Conservation (phyloP, 2,329 filamentous ascomycete genomes). For the Diaporthe velutina region DNA sequence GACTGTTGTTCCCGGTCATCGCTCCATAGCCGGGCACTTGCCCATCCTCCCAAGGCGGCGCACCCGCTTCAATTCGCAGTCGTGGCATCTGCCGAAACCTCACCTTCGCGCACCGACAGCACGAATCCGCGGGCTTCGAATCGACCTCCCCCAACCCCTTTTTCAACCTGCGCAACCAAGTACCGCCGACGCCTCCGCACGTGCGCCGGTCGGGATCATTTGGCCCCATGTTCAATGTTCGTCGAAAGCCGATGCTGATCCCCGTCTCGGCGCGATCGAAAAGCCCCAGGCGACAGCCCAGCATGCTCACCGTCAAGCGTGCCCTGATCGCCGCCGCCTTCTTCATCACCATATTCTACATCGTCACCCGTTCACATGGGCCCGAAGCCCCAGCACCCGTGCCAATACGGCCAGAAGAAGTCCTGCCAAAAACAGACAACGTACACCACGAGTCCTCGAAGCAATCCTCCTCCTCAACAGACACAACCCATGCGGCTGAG, state of each 20-base stretch:
- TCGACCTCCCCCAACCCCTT: background rate
- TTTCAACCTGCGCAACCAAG: background rate
- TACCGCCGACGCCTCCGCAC: background rate
- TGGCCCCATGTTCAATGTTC: slow-evolving; percentile 27
- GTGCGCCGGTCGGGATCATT: background rate
- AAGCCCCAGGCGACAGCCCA: slow-evolving; percentile 41
- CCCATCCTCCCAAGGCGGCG: slow-evolving; percentile 2
- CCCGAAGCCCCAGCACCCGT: slow-evolving; percentile 44
- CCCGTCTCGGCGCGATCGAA: slow-evolving; percentile 24
- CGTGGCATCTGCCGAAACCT: slow-evolving; percentile 12
- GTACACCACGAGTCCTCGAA: slow-evolving; percentile 41
- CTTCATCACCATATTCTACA: slow-evolving; percentile 76
- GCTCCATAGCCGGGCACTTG: slow-evolving; percentile 2
- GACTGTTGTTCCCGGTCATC: background rate
- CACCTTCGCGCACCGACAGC: background rate
- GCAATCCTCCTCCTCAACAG: slow-evolving; percentile 42
- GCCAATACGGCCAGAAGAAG: slow-evolving; percentile 51
- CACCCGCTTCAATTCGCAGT: background rate
- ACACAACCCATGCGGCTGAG: slow-evolving; percentile 34
- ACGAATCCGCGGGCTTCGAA: background rate
- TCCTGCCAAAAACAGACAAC: slow-evolving; percentile 44
- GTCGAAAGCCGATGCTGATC: slow-evolving; percentile 30
- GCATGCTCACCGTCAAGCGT: slow-evolving; percentile 84
- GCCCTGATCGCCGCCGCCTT: slow-evolving; percentile 79
- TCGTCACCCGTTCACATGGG: slow-evolving; percentile 74